Conservation (phyloP, 1,284 basidiomycete genomes). For the Lignosus rhinocerotis region DNA sequence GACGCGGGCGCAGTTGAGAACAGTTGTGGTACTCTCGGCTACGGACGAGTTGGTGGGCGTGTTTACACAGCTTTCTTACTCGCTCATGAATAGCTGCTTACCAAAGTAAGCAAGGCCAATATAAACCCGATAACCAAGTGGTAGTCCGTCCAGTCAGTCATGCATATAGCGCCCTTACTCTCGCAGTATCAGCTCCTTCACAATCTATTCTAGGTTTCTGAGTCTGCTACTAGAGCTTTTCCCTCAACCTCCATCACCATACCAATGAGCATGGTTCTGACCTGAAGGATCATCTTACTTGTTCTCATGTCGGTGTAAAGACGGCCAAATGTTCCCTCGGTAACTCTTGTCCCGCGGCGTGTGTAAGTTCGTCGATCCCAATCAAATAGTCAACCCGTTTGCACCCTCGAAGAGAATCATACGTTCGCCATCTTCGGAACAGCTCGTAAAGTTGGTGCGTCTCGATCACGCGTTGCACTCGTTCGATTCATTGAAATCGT, state of each 20-base stretch:
- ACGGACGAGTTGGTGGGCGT: conserved; percentile 17
- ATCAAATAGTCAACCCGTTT: background rate
- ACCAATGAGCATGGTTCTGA: conserved; percentile 1
- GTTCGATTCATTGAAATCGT: background rate
- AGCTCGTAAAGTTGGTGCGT: conserved; percentile 3
- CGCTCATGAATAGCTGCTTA: background rate
- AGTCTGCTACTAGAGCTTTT: background rate
- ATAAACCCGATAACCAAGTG: too few relatives aligned
- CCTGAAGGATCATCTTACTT: background rate
- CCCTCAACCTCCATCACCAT: background rate
- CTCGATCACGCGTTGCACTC: background rate
- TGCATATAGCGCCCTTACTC: too few relatives aligned
- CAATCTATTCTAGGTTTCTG: too few relatives aligned
- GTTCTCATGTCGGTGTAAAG: background rate
- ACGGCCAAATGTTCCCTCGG: conserved; percentile 4
- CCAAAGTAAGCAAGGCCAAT: too few relatives aligned
- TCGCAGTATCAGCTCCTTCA: too few relatives aligned
- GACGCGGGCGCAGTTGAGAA: background rate
- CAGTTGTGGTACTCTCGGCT: background rate
- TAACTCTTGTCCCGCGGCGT: conserved; percentile 10
- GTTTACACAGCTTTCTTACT: conserved; percentile 15
- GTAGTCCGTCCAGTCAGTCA: too few relatives aligned
- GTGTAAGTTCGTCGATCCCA: background rate
- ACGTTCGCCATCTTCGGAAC: conserved; percentile 5
- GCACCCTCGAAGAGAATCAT: conserved; percentile 1